Evolutionary conservation across 2,329 filamentous ascomycete genomes (phyloP).

Genomic region (Lachnellula suecica): DNA sequence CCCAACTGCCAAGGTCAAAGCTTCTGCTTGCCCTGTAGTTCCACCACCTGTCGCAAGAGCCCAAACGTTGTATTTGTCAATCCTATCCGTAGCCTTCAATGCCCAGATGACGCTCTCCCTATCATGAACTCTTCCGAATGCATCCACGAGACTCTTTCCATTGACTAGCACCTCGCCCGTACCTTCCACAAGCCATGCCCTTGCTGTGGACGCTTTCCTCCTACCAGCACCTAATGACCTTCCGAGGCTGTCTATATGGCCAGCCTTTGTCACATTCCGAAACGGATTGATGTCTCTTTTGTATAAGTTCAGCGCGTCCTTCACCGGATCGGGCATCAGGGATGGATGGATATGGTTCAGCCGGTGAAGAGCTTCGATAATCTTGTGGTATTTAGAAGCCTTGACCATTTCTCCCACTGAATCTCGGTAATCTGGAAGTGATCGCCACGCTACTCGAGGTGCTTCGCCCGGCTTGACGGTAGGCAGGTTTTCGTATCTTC

Average conservation of each 20-base stretch:
- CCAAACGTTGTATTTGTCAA: constrained; percentile 98
- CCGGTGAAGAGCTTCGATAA: constrained; percentile 73
- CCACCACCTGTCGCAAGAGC: constrained; percentile 82
- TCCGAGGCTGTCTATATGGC: constrained; percentile 72
- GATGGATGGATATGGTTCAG: constrained; percentile 83
- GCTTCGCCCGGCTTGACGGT: constrained; percentile 63
- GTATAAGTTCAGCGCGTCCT: constrained; percentile 64
- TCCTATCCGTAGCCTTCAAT: constrained; percentile 73
- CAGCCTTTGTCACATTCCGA: constrained; percentile 60
- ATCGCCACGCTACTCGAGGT: constrained; percentile 78
- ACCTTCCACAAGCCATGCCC: constrained; percentile 87
- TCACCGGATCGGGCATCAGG: constrained; percentile 70
- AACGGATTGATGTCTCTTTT: constrained; percentile 73
- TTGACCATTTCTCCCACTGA: constrained; percentile 71
- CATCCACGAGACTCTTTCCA: constrained; percentile 77
- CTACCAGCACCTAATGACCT: constrained; percentile 78
- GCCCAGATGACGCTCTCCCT: constrained; percentile 94
- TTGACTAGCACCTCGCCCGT: constrained; percentile 89
- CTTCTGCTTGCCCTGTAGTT: constrained; percentile 92
- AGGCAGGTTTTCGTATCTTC: constrained; percentile 73
- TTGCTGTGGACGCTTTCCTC: constrained; percentile 83
- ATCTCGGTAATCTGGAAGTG: constrained; percentile 71
- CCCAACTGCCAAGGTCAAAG: constrained; percentile 84
- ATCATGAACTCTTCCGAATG: constrained; percentile 87
- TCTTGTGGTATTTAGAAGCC: constrained; percentile 74